A percentile compares a stretch with the other conserved stretches of the same genome.
Conservation (phyloP, 2,329 filamentous ascomycete genomes). For the Apiospora phragmitis region DNA sequence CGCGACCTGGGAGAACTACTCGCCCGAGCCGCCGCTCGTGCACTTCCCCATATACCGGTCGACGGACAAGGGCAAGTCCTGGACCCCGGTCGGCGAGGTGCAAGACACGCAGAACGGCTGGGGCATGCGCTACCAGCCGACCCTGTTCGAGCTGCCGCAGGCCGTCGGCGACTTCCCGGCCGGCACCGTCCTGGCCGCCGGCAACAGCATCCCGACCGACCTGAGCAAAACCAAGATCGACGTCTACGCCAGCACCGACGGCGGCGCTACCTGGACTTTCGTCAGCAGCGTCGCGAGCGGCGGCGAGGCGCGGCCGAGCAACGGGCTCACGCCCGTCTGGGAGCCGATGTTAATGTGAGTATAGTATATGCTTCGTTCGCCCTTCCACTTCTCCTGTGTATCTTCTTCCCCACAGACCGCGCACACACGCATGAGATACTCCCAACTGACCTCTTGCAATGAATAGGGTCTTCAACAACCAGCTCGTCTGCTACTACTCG, state of each 20-base stretch:
- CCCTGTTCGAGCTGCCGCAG: conserved; percentile 63
- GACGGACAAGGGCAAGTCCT: conserved; percentile 56
- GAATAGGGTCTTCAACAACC: conserved; percentile 61
- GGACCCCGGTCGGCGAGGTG: conserved; percentile 64
- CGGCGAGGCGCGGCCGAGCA: conserved; percentile 59
- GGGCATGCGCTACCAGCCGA: conserved; percentile 70
- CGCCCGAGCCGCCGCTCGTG: conserved; percentile 55
- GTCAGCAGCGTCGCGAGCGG: conserved; percentile 65
- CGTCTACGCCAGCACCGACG: conserved; percentile 64
- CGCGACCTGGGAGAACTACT: conserved; percentile 58
- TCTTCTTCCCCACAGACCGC: background rate
- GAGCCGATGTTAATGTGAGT: conserved; percentile 62
- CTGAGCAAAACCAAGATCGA: conserved; percentile 67
- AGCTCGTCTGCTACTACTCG: conserved; percentile 68
- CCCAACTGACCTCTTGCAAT: background rate
- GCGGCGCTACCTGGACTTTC: conserved; percentile 65
- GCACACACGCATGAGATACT: background rate
- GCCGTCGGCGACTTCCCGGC: conserved; percentile 56
- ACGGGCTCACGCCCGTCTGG: conserved; percentile 70
- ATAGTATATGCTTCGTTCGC: background rate
- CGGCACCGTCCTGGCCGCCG: conserved; percentile 64
- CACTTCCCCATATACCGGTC: conserved; percentile 56
- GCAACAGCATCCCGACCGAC: conserved; percentile 60
- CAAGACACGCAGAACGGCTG: conserved; percentile 64
- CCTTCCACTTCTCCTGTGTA: background rate